phyloP scores from a whole-genome alignment of 2,329 filamentous ascomycete genomes.

The Cryphonectria carpinicola region DNA sequence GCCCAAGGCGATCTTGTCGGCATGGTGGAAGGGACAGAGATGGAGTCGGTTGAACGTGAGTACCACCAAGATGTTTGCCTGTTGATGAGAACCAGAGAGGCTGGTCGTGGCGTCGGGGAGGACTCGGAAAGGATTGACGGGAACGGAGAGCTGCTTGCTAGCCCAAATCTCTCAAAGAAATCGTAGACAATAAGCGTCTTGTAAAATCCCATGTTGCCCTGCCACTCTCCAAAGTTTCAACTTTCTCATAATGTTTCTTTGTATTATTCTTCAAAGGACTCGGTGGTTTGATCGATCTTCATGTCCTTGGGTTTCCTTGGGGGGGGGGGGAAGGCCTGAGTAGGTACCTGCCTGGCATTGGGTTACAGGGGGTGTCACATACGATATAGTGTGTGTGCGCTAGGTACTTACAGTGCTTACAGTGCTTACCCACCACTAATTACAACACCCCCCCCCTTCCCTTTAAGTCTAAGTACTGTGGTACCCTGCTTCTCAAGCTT shows the following conservation, averaged over 20 bases:
- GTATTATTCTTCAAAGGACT: neutral
- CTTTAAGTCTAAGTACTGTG: too few relatives aligned
- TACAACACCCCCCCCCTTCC: too few relatives aligned
- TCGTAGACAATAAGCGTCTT: neutral
- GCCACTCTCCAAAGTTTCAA: neutral
- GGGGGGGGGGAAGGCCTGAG: too few relatives aligned
- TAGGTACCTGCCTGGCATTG: neutral
- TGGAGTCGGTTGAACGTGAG: slow-evolving; percentile 73
- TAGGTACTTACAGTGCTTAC: too few relatives aligned
- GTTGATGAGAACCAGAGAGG: neutral
- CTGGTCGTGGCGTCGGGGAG: neutral
- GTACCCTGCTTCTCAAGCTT: neutral
- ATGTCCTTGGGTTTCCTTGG: too few relatives aligned
- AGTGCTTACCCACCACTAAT: too few relatives aligned
- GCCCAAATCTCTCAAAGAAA: neutral
- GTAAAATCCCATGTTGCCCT: neutral
- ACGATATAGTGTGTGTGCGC: too few relatives aligned
- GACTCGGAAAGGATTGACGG: neutral
- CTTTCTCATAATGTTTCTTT: neutral
- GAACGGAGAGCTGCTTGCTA: neutral
- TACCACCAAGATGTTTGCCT: slow-evolving; percentile 44
- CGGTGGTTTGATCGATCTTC: neutral
- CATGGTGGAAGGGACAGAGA: slow-evolving; percentile 47
- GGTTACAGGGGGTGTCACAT: too few relatives aligned
- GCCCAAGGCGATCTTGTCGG: slow-evolving; percentile 54